Conservation (phyloP, 116 monocot genomes). For the Trichopus zeylanicus region DNA sequence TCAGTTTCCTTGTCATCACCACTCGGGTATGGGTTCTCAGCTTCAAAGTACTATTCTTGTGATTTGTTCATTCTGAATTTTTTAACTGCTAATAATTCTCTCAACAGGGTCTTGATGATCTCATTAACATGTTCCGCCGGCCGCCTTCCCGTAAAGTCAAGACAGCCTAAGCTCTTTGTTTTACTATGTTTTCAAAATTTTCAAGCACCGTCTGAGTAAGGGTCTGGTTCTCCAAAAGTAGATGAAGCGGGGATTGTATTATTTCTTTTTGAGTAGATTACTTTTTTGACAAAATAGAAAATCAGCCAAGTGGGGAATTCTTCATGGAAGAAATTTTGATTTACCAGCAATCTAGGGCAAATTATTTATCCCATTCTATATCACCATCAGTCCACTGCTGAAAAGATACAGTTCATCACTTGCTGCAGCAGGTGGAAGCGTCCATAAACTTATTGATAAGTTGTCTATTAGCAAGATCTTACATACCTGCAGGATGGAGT, state of each 20-base stretch:
- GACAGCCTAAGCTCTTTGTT: constrained; percentile 27
- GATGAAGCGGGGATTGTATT: neutral
- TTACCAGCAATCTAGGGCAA: too few species aligned
- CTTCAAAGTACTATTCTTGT: neutral
- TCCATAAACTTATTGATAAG: too few species aligned
- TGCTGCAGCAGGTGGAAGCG: too few species aligned
- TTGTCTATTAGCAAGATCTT: too few species aligned
- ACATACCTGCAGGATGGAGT: too few species aligned
- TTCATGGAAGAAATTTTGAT: neutral
- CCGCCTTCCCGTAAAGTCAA: constrained; percentile 73
- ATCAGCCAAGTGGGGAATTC: neutral
- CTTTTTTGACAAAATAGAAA: too few species aligned
- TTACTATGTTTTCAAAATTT: neutral
- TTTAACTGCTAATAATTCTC: neutral
- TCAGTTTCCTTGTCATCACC: constrained; percentile 81
- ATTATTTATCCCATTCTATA: too few species aligned
- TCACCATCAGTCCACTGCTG: too few species aligned
- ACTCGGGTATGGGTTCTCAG: constrained; percentile 51
- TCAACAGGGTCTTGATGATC: constrained; percentile 88
- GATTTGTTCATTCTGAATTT: neutral
- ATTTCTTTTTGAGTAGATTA: neutral
- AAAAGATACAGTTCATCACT: too few species aligned
- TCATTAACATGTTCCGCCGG: constrained; percentile 79
- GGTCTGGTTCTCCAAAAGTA: neutral
- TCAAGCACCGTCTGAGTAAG: neutral